Base-by-base conservation (phyloP, 2,329 filamentous ascomycete species). In the Scedosporium boydii region DNA sequence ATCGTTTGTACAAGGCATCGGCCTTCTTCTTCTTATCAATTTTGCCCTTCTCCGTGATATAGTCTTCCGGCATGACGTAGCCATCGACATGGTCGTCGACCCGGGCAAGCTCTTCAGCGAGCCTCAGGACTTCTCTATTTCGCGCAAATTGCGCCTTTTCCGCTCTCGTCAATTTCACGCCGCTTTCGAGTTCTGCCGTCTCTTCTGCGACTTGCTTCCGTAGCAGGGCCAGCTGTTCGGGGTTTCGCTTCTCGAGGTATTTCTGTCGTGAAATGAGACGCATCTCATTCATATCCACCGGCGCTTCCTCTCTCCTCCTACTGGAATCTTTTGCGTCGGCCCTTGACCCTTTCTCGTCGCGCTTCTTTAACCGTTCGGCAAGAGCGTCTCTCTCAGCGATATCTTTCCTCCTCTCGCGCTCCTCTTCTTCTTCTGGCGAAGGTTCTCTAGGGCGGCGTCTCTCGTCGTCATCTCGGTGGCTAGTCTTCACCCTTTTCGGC, bases 81-180 rank as follows among this genome's bases (percentile, higher is more conserved):
- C 93, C 93, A 76, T 97, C 93, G 21, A 88, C 84, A 72, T 96
- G 87, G 68, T 98, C 93, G 71, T 98, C 93, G 66, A 99, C 96
- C 53, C 85, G 84, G 62, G 93, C 78, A 23, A 93, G 83, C 72
- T 96, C 91, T 75, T 97, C 90, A 1, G 91, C 91, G 51, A 96
- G 79, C 42, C 87, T 82, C 51, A 96, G 76, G 27, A 93, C 81
- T 74, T 98, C 91, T 56, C 90, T 80, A 70, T 98, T 98, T 70
- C 91, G 88, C 2, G 88, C 88, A 72, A 99, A 98, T 66, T 96
- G 91, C 62, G 87, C 88, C 71, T 88, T 91, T 74, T 99, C 95
- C 64, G 82, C 82, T 64, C 89, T 85, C 0, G 89, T 91, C 16
- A 99, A 74, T 56, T 82, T 82, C 1, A 87, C 87, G 56, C 93